Conservation (phyloP, 164 flowering plant genomes). For the Brasenia schreberi region DNA sequence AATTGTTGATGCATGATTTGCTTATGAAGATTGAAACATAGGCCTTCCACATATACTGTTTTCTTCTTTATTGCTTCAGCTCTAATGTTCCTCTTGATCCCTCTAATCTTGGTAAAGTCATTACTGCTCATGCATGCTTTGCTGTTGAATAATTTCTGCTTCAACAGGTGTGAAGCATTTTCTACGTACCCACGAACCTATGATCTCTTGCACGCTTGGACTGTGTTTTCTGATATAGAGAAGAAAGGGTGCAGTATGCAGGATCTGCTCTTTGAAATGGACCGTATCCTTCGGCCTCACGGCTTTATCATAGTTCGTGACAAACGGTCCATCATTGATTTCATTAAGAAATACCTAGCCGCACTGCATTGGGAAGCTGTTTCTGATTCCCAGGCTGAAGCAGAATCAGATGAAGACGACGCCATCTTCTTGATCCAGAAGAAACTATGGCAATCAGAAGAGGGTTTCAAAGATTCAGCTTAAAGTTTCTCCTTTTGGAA, state of each 20-base stretch:
- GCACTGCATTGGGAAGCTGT: slow-evolving; percentile 73
- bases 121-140: not conserved
- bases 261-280: slow-evolving; percentile 70
- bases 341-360: slow-evolving; percentile 41
- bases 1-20: too few species aligned
- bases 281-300: slow-evolving; percentile 67
- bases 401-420: slow-evolving; percentile 45
- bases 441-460: slow-evolving; percentile 53
- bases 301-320: slow-evolving; percentile 71
- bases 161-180: slow-evolving; percentile 74
- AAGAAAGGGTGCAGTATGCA: slow-evolving; percentile 66
- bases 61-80: not conserved
- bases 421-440: slow-evolving; percentile 44
- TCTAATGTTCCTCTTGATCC: not conserved
- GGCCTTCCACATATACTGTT: too few species aligned
- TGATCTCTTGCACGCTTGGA: slow-evolving; percentile 82
- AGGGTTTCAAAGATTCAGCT: slow-evolving; percentile 33
- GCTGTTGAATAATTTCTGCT: not conserved
- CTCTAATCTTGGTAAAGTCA: not conserved
- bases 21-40: too few species aligned
- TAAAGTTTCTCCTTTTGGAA: slow-evolving; percentile 6
- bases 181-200: slow-evolving; percentile 82
- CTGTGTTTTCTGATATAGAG: slow-evolving; percentile 51
- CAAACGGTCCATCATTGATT: slow-evolving; percentile 42
- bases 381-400: slow-evolving; percentile 19